Evolutionary conservation across 495 filamentous ascomycete species (phyloP).

Genomic region (Neurospora terricola): DNA sequence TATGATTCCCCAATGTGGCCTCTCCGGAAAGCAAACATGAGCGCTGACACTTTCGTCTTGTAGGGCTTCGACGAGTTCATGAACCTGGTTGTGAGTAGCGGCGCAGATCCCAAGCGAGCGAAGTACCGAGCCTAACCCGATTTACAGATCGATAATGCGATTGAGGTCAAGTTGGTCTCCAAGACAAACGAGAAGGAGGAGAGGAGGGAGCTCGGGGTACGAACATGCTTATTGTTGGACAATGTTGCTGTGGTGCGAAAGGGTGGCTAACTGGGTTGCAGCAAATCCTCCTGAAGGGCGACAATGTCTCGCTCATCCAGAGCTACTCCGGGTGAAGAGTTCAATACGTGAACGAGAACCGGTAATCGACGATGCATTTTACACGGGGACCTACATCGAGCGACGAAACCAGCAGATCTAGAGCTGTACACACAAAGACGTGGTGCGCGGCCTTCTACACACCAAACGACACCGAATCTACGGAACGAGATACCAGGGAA

Average conservation of each 20-base stretch:
- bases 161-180: conserved; percentile 78
- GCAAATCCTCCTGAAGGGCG: conserved; percentile 96
- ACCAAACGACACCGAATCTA: background rate
- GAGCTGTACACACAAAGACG: background rate
- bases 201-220: conserved; percentile 63
- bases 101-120: background rate
- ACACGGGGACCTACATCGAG: background rate
- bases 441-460: conserved; percentile 1
- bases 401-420: background rate
- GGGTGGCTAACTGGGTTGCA: conserved; percentile 31
- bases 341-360: background rate
- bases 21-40: background rate
- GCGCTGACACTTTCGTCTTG: background rate
- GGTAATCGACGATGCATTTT: background rate
- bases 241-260: background rate
- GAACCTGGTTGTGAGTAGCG: conserved; percentile 86
- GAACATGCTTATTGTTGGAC: background rate
- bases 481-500: conserved; percentile 13
- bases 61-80: conserved; percentile 84
- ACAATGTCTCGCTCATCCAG: conserved; percentile 95
- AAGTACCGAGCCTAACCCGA: background rate
- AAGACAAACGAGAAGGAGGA: conserved; percentile 69
- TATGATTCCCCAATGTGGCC: conserved; percentile 32
- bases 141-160: conserved; percentile 62
- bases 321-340: conserved; percentile 44